These are phyloP conservation scores for Cytospora piceae DNA, from an alignment of 2,329 filamentous ascomycete species.

Conservation along the genomic window DNA sequence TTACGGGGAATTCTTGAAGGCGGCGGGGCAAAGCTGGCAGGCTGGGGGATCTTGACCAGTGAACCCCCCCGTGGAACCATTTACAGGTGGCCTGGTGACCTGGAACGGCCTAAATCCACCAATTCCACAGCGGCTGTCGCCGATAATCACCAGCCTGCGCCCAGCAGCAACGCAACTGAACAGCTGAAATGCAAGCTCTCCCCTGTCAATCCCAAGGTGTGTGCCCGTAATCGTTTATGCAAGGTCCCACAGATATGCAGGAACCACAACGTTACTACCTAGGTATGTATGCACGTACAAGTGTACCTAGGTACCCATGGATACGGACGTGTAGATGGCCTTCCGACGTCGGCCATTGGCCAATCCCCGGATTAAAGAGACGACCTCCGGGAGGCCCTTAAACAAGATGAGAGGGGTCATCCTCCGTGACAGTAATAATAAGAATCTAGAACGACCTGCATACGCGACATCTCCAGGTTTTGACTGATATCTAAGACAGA, in stretches of 20 bases:
- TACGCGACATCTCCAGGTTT: slow-evolving; percentile 15
- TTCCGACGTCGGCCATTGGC: background rate
- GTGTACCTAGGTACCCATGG: background rate
- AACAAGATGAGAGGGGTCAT: slow-evolving; percentile 20
- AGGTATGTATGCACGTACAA: no score
- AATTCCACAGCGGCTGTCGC: background rate
- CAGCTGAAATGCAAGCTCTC: no score
- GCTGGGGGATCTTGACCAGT: no score
- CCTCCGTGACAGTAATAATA: slow-evolving; percentile 15
- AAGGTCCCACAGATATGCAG: slow-evolving; percentile 19
- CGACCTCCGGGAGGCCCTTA: background rate
- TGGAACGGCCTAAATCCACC: background rate
- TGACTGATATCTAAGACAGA: background rate
- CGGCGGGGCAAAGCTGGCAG: no score
- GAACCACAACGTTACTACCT: background rate
- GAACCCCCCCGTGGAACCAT: background rate
- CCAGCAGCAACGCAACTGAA: background rate
- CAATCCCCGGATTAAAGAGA: background rate
- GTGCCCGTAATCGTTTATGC: slow-evolving; percentile 6
- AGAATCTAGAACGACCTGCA: slow-evolving; percentile 6
- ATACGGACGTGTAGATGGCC: background rate
- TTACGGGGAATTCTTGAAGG: no score
- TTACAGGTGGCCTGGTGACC: background rate
- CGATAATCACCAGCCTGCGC: background rate
- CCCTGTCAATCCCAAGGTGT: no score